phyloP scores from a whole-genome alignment of 2,329 filamentous ascomycete genomes.

The Elsinoe batatas region DNA sequence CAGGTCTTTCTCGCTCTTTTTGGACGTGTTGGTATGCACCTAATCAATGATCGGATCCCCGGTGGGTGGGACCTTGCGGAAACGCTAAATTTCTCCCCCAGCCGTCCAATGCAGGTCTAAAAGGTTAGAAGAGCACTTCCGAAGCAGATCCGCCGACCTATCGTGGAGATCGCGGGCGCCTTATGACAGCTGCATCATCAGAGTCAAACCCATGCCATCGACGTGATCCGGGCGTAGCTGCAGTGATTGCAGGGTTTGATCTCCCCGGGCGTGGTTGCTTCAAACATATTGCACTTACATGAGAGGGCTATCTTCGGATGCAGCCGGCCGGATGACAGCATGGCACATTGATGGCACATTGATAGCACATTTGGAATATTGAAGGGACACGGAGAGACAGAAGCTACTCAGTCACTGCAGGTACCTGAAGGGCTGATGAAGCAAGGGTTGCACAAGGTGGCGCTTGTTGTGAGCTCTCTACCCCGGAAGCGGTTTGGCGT shows the following conservation, averaged over 20 bases:
- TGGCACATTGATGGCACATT: neutral
- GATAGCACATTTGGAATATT: slow-evolving; percentile 2
- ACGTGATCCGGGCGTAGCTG: neutral
- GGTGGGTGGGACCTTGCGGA: slow-evolving; percentile 1
- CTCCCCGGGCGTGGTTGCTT: slow-evolving; percentile 1
- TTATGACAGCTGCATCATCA: neutral
- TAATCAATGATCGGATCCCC: slow-evolving; percentile 1
- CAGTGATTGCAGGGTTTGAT: slow-evolving; percentile 6
- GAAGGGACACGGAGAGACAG: neutral
- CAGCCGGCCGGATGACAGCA: neutral
- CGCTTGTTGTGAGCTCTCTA: neutral
- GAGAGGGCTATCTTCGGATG: neutral
- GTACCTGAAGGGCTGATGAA: neutral
- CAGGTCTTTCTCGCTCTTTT: neutral
- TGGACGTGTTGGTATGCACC: neutral
- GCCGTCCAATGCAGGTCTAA: slow-evolving; percentile 6
- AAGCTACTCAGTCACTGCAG: neutral
- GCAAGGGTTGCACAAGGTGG: slow-evolving; percentile 1
- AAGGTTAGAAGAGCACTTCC: neutral
- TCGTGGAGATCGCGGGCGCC: slow-evolving; percentile 4
- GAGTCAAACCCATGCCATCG: neutral
- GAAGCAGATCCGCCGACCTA: slow-evolving; percentile 4
- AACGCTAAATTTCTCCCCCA: neutral
- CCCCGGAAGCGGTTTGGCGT: neutral
- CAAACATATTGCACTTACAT: neutral